Base-by-base conservation (phyloP, 2,329 filamentous ascomycete species). In the Aspergillus sojae region DNA sequence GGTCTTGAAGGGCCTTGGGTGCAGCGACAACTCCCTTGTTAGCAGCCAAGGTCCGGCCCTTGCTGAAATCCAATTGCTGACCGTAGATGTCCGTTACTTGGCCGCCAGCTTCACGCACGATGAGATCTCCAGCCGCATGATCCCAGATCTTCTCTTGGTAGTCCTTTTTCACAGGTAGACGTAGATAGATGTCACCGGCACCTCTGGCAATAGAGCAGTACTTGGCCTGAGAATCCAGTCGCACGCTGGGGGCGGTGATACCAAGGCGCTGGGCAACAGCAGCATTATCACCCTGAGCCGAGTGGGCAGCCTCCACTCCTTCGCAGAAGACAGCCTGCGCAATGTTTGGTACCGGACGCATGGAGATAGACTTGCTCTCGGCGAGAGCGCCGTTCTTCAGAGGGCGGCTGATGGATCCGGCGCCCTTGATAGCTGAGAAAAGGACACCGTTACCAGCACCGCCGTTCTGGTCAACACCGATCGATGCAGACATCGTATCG, bases 61-160 rank as follows among this genome's bases (percentile, higher is more conserved):
- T 86, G 72, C 88, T 88, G 78, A 99, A 99, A 78, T 99, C 91
- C 63, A 99, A 84, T 65, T 88, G 85, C 75, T 91, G 91, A 71
- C 96, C 95, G 65, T 90, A 85, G 46, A 93, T 90, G 79, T 99
- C 96, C 1, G 93, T 96, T 60, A 99, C 94, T 73, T 91, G 84
- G 56, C 95, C 96, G 58, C 95, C 95, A 3, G 95, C 93, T 81
- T 99, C 96, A 62, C 94, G 86, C 46, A 98, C 95, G 69, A 99
- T 94, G 63, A 99, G 81, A 73, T 97, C 94, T 46, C 95, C 95
- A 14, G 94, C 95, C 21, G 95, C 95, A 78, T 99, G 95, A 76
- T 99, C 95, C 95, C 95, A 99, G 70, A 99, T 99, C 87, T 99
- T 99, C 85, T 99, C 95, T 78, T 96, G 89, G 81, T 99, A 99